Evolutionary conservation across 352 stramenopile species (phyloP).

Genomic region (Pythium myriotylum): DNA sequence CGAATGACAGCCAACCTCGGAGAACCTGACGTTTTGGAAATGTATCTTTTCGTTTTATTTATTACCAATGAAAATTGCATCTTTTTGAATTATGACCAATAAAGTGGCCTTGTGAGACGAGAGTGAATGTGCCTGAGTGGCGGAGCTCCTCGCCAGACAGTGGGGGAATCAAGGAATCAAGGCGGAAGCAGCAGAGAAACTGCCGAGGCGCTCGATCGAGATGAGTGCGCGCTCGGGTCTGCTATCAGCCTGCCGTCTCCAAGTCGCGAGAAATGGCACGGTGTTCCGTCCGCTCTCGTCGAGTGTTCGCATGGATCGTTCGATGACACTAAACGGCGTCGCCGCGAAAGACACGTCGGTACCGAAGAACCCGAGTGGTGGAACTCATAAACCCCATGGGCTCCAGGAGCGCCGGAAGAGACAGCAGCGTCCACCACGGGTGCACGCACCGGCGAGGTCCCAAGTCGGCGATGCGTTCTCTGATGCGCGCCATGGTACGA

Average conservation of each 20-base stretch:
- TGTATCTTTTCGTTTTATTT: conserved; percentile 13
- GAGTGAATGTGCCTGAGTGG: conserved; percentile 30
- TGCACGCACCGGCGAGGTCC: conserved; percentile 15
- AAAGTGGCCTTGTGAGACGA: not conserved
- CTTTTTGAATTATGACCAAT: conserved; percentile 22
- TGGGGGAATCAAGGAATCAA: conserved; percentile 1
- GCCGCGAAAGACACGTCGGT: conserved; percentile 4
- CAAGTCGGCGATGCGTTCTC: conserved; percentile 15
- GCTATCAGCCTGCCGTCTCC: conserved; percentile 8
- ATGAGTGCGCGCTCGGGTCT: conserved; percentile 28
- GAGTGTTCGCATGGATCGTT: conserved; percentile 25
- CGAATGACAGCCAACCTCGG: conserved; percentile 9
- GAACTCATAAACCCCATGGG: conserved; percentile 21
- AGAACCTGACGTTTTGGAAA: conserved; percentile 20
- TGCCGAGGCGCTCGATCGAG: not conserved
- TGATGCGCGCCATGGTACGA: conserved; percentile 15
- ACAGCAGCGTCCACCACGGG: conserved; percentile 28
- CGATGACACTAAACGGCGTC: conserved; percentile 20
- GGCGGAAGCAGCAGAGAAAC: conserved; percentile 1
- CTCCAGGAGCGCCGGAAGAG: conserved; percentile 34
- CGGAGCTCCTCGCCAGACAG: conserved; percentile 11
- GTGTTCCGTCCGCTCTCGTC: conserved; percentile 22
- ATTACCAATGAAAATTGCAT: conserved; percentile 10
- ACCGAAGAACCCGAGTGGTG: conserved; percentile 1
- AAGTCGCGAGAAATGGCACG: conserved; percentile 9